A percentile compares a stretch with the other conserved stretches of the same genome.
Conservation (phyloP, 805 yeast genomes). For the Lipomyces sp. region DNA sequence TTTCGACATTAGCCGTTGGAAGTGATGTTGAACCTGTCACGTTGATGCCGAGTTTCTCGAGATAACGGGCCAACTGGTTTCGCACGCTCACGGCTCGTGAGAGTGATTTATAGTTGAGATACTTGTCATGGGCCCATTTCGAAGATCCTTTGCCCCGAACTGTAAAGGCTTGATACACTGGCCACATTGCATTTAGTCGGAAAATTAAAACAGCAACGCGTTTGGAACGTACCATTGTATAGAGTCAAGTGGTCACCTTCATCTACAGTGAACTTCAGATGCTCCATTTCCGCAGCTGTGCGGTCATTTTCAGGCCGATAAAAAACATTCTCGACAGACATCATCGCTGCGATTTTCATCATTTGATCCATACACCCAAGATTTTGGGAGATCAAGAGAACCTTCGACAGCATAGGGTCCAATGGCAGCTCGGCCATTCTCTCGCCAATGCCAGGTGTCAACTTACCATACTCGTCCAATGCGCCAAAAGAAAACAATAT, state of each 20-base stretch:
- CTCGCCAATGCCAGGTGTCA: slow-evolving; percentile 63
- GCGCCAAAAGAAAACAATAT: slow-evolving; percentile 80
- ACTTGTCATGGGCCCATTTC: slow-evolving; percentile 70
- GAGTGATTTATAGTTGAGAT: slow-evolving; percentile 65
- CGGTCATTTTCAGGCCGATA: slow-evolving; percentile 70
- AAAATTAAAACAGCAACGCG: slow-evolving; percentile 42
- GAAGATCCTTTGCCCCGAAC: slow-evolving; percentile 47
- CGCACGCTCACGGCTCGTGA: slow-evolving; percentile 68
- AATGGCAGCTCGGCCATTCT: slow-evolving; percentile 72
- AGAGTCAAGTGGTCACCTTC: slow-evolving; percentile 84
- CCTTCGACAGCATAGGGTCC: slow-evolving; percentile 70
- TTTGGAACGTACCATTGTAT: slow-evolving; percentile 63
- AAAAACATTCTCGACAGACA: slow-evolving; percentile 73
- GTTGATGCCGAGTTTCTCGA: slow-evolving; percentile 19
- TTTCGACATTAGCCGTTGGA: slow-evolving; percentile 13
- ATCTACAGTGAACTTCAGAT: slow-evolving; percentile 66
- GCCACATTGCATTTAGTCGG: slow-evolving; percentile 8
- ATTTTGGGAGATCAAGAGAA: slow-evolving; percentile 56
- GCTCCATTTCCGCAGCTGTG: slow-evolving; percentile 66
- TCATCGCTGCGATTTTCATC: slow-evolving; percentile 73
- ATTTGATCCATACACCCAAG: slow-evolving; percentile 70
- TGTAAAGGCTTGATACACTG: slow-evolving; percentile 33
- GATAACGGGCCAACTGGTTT: slow-evolving; percentile 54
- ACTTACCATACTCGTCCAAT: slow-evolving; percentile 65
- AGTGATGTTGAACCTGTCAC: neutral